These are phyloP conservation scores for Aspergillus unguis DNA, from an alignment of 2,329 filamentous ascomycete species.

Conservation along the genomic window DNA sequence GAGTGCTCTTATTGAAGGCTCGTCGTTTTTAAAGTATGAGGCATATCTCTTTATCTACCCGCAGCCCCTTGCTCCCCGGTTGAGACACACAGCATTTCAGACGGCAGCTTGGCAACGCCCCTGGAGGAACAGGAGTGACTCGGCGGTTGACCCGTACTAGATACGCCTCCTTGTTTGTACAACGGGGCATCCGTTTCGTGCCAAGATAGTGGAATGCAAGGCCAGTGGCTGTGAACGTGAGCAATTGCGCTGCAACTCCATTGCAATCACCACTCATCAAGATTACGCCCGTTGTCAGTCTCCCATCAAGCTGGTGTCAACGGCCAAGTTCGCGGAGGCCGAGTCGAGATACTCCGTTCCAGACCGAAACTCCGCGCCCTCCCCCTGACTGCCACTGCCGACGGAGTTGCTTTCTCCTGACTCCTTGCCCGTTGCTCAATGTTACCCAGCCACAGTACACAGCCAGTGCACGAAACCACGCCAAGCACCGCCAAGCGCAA, in stretches of 20 bases:
- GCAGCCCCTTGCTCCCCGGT: constrained; percentile 17
- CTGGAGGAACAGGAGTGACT: constrained; percentile 4
- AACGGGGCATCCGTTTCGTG: constrained; percentile 13
- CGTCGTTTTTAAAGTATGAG: not conserved
- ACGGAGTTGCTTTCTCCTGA: not conserved
- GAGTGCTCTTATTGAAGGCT: not conserved
- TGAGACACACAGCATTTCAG: constrained; percentile 13
- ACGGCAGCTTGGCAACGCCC: constrained; percentile 24
- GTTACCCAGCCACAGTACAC: constrained; percentile 7
- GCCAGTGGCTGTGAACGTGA: not conserved
- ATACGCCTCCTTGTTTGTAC: constrained; percentile 9
- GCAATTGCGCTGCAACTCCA: not conserved
- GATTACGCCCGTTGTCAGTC: not conserved
- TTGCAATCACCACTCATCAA: not conserved
- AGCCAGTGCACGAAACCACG: constrained; percentile 2
- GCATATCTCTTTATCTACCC: constrained; percentile 1
- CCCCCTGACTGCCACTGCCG: not conserved
- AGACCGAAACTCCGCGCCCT: not conserved
- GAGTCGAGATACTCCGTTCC: not conserved
- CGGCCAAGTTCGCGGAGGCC: not conserved
- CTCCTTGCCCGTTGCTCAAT: constrained; percentile 8
- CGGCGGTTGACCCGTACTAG: not conserved
- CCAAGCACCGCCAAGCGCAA: constrained; percentile 14
- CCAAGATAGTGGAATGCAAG: constrained; percentile 4
- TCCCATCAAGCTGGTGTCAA: constrained; percentile 3